Evolutionary conservation across 2,329 filamentous ascomycete species (phyloP).

Genomic region (Beauveria asiatica): DNA sequence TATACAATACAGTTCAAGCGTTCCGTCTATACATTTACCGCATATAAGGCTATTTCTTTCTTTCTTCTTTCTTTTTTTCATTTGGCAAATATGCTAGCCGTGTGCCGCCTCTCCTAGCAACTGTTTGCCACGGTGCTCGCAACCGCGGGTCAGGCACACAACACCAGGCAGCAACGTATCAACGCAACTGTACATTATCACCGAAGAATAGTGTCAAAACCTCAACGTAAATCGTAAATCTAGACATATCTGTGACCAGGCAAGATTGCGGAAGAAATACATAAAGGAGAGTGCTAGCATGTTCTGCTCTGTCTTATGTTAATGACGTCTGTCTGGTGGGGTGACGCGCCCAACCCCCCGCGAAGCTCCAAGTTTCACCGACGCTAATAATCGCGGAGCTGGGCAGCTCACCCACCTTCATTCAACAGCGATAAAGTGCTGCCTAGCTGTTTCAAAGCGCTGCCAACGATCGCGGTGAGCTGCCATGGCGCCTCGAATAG

Average conservation of each 20-base stretch:
- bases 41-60: neutral
- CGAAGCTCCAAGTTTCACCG: slow-evolving; percentile 11
- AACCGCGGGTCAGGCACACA: neutral
- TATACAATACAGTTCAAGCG: neutral
- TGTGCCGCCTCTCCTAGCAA: neutral
- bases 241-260: neutral
- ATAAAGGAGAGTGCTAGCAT: neutral
- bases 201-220: neutral
- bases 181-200: neutral
- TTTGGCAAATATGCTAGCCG: neutral
- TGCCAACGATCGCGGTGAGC: slow-evolving; percentile 31
- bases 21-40: neutral
- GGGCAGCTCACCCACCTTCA: neutral
- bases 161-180: neutral
- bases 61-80: too few species aligned
- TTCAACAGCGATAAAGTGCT: slow-evolving; percentile 11
- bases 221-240: neutral
- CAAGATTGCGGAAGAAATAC: neutral
- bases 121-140: neutral
- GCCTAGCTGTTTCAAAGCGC: slow-evolving; percentile 15
- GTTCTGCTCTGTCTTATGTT: neutral
- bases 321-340: slow-evolving; percentile 12
- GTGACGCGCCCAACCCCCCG: neutral
- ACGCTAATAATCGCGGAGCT: neutral
- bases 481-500: slow-evolving; percentile 60